Percentiles rank a stretch among this genome's conserved stretches.
Conservation (phyloP, 2,329 filamentous ascomycete genomes). For the Fusarium palustre region DNA sequence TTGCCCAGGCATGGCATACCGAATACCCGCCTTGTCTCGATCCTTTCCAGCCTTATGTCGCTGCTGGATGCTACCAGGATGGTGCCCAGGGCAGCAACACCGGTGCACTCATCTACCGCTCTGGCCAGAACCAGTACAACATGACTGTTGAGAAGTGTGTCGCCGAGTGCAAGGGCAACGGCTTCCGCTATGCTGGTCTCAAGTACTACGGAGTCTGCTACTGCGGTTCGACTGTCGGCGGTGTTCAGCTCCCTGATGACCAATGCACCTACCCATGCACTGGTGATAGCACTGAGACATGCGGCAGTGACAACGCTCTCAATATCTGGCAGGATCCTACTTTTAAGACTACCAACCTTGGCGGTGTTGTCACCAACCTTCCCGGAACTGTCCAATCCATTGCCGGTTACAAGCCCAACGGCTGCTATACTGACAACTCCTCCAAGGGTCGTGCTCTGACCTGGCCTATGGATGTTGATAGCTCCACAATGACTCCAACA, state of each 20-base stretch:
- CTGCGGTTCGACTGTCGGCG: conserved; percentile 63
- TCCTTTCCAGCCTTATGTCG: conserved; percentile 61
- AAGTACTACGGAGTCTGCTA: conserved; percentile 66
- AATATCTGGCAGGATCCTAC: conserved; percentile 63
- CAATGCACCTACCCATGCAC: conserved; percentile 69
- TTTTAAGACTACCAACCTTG: conserved; percentile 55
- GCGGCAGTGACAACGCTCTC: conserved; percentile 61
- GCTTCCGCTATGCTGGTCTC: conserved; percentile 64
- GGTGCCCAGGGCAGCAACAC: conserved; percentile 44
- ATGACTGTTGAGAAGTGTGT: conserved; percentile 64
- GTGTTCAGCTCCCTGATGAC: conserved; percentile 62
- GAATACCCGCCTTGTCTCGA: conserved; percentile 59
- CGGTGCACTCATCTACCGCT: conserved; percentile 59
- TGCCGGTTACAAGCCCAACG: conserved; percentile 67
- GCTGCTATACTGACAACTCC: conserved; percentile 68
- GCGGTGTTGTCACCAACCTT: conserved; percentile 51
- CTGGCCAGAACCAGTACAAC: conserved; percentile 50
- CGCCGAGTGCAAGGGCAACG: conserved; percentile 63
- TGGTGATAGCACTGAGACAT: conserved; percentile 58
- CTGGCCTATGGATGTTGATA: conserved; percentile 56
- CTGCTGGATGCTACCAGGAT: conserved; percentile 62
- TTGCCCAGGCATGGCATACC: conserved; percentile 56
- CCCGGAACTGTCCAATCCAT: conserved; percentile 52
- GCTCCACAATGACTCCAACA: conserved; percentile 55
- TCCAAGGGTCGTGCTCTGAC: conserved; percentile 58